A percentile compares a stretch with the other conserved stretches of the same genome.
phyloP scores from a whole-genome alignment of 2,329 filamentous ascomycete genomes.

The Colletotrichum sidae region DNA sequence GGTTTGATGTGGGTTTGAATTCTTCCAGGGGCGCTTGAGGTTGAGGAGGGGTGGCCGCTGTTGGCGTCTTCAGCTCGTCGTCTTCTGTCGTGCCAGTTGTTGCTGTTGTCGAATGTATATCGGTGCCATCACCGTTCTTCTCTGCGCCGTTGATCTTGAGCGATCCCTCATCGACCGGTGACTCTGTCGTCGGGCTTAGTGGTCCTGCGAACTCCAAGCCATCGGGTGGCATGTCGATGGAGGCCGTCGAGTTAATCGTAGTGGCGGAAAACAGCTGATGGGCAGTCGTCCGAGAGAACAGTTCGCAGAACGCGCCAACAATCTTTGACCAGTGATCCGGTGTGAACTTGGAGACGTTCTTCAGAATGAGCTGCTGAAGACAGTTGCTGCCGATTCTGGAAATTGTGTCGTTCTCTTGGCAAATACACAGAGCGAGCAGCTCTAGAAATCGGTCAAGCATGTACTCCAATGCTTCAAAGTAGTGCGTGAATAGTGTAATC shows the following conservation, averaged over 20 bases:
- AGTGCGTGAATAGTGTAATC: constrained; percentile 98
- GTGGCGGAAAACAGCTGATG: constrained; percentile 94
- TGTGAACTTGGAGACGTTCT: constrained; percentile 94
- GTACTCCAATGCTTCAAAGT: constrained; percentile 94
- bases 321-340: constrained; percentile 93
- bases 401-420: constrained; percentile 98
- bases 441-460: constrained; percentile 99
- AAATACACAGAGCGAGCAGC: constrained; percentile 93
- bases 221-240: constrained; percentile 63
- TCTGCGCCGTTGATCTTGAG: constrained; percentile 70
- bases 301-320: constrained; percentile 92
- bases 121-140: constrained; percentile 49
- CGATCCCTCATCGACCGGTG: constrained; percentile 63
- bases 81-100: constrained; percentile 46
- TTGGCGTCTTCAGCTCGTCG: constrained; percentile 49
- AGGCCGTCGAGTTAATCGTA: constrained; percentile 64
- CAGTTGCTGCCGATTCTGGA: constrained; percentile 98
- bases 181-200: constrained; percentile 54
- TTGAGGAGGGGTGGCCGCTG: constrained; percentile 41
- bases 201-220: constrained; percentile 63
- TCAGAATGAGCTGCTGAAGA: constrained; percentile 93
- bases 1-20: constrained; percentile 80
- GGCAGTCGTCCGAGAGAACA: constrained; percentile 95
- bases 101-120: constrained; percentile 47
- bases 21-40: constrained; percentile 77